Evolutionary conservation across 108 stramenopile species (phyloP), one percentile per base, ranked within the genome.

Genomic region (Phaeodactylum tricornutum): DNA sequence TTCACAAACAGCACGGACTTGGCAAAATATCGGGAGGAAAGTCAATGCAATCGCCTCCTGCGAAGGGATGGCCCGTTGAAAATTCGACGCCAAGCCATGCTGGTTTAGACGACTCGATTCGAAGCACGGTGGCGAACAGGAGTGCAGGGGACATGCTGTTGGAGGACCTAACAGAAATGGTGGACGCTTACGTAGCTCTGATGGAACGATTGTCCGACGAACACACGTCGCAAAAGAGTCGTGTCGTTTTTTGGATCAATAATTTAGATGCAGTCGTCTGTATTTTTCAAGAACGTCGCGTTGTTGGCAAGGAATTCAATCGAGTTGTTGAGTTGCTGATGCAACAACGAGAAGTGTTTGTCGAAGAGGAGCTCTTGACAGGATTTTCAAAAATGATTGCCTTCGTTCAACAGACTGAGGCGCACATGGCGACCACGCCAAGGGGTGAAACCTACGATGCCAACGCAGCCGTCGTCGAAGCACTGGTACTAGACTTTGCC

Each of bases 321-420:
- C 73, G 74, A n/a, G 91, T 97, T 47, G 77, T 84, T 29, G 95
- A 95, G 47, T 47, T 81, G 16, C 67, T 98, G 3, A 70, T 78
- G 47, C 65, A 72, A 30, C 93, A 97, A 53, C 67, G 93, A 35
- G 96, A 97, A 57, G 55, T 87, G 22, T 99, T 98, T 69, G 96
- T 96, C 1, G 98, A 98, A 64, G 84, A 86, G 55, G 95, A 99
- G 59, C 83, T 93, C 26, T 63, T 96, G 29, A 75, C 81, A 36
- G 75, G 69, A n/a, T 95, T 93, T 69, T 87, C 85, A 22, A 83
- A 84, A 44, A 74, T 99, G 74, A 93, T 98, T 64, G 90, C 87
- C 7, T 98, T 97, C 61, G 94, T 98, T 14, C 90, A 93, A 59
- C 92, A 95, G 57, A 86, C 90, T 7, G 95, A 95, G 54, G 64